A percentile compares a stretch with the other conserved stretches of the same genome.
phyloP scores from a whole-genome alignment of 345 rosid species.

The Reutealis trisperma region DNA sequence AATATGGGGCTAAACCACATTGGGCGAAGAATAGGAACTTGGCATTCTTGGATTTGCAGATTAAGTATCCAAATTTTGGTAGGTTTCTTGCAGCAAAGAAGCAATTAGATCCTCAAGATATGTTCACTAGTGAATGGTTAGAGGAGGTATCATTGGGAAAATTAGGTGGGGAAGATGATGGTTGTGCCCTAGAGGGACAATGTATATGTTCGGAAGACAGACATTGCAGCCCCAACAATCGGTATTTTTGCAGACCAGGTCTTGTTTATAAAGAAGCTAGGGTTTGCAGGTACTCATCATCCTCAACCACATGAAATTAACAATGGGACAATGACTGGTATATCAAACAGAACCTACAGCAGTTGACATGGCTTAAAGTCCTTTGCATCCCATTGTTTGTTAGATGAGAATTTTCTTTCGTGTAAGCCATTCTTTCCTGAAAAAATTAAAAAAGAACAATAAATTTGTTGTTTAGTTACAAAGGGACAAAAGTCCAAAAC shows the following conservation, averaged over 20 bases:
- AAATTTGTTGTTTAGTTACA: too few species aligned
- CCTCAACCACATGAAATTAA: slow-evolving; percentile 12
- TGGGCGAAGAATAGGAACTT: slow-evolving; percentile 84
- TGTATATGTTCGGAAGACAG: slow-evolving; percentile 79
- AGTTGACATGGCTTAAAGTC: too few species aligned
- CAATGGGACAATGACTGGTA: not conserved
- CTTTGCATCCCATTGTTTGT: too few species aligned
- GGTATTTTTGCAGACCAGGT: slow-evolving; percentile 67
- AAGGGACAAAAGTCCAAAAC: too few species aligned
- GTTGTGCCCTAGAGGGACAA: slow-evolving; percentile 81
- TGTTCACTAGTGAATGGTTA: slow-evolving; percentile 84
- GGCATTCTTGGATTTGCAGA: slow-evolving; percentile 59
- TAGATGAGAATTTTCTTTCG: too few species aligned
- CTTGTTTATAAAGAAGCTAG: slow-evolving; percentile 64
- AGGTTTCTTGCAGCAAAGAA: slow-evolving; percentile 60
- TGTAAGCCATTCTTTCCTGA: too few species aligned
- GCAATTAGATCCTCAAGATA: slow-evolving; percentile 58
- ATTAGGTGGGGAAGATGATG: slow-evolving; percentile 49
- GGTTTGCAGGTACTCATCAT: slow-evolving; percentile 59
- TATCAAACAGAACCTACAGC: too few species aligned
- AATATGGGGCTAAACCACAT: slow-evolving; percentile 78
- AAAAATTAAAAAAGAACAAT: too few species aligned
- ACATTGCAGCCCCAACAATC: slow-evolving; percentile 67
- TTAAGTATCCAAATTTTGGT: slow-evolving; percentile 47
- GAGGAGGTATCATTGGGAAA: slow-evolving; percentile 59